Percentiles rank a stretch among this genome's conserved stretches.
Evolutionary conservation across 164 flowering plant genomes (phyloP).

Genomic region (Vitis rupestris): DNA sequence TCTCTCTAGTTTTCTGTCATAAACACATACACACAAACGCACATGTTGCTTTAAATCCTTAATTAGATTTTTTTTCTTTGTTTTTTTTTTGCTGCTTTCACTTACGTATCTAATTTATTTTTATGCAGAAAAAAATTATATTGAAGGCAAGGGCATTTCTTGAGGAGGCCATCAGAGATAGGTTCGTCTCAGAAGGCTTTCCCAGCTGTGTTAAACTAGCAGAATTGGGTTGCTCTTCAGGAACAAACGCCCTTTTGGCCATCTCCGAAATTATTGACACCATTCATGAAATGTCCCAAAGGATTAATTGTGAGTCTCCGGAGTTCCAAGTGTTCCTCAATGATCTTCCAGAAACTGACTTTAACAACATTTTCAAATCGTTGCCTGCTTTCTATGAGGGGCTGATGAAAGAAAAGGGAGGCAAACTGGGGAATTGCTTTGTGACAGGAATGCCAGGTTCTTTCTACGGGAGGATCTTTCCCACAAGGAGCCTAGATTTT

Average conservation of each 20-base stretch:
- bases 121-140: too few relatives aligned
- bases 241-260: slow-evolving; percentile 9
- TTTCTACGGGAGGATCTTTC: slow-evolving; percentile 5
- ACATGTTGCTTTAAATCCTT: too few relatives aligned
- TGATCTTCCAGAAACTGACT: slow-evolving; percentile 7
- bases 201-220: neutral
- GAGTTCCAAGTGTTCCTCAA: slow-evolving; percentile 7
- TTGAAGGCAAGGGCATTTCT: too few relatives aligned
- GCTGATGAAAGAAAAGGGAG: slow-evolving; percentile 4
- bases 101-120: too few relatives aligned
- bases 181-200: neutral
- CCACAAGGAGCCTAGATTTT: neutral
- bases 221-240: slow-evolving; percentile 13
- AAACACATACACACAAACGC: too few relatives aligned
- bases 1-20: too few relatives aligned
- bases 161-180: neutral
- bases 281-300: neutral
- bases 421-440: neutral
- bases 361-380: slow-evolving; percentile 1
- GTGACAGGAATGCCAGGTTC: neutral
- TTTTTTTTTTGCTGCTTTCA: too few relatives aligned
- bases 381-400: neutral
- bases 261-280: slow-evolving; percentile 8
- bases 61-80: too few relatives aligned
- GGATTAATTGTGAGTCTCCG: neutral